phyloP scores from a whole-genome alignment of 2,329 filamentous ascomycete species.

The Stromatinia cepivora region DNA sequence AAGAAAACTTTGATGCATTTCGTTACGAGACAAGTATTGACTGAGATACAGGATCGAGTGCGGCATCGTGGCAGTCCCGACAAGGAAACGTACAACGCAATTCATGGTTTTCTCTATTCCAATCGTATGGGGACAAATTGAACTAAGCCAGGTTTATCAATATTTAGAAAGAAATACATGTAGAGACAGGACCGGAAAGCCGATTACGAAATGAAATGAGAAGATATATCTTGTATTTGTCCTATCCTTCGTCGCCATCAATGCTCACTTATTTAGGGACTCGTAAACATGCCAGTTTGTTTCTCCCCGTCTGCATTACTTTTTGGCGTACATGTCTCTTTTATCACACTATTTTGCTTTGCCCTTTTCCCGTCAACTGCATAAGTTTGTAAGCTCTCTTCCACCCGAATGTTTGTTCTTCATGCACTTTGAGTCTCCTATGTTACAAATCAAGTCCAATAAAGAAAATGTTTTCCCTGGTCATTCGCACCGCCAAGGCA shows the following conservation, averaged over 20 bases:
- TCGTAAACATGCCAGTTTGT: not conserved
- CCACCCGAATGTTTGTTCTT: not conserved
- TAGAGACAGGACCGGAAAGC: not conserved
- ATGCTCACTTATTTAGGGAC: not conserved
- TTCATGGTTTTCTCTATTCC: slow-evolving; percentile 17
- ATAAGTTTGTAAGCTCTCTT: not conserved
- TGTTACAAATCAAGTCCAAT: not conserved
- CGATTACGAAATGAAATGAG: not conserved
- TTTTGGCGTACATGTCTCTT: not conserved
- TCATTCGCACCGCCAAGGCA: not conserved
- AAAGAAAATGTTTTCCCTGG: not conserved
- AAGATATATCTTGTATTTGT: not conserved
- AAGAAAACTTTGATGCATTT: not conserved
- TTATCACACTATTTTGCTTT: not conserved
- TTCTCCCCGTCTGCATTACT: no score
- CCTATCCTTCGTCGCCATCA: not conserved
- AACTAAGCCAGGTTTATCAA: not conserved
- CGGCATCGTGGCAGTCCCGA: slow-evolving; percentile 10
- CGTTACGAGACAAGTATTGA: not conserved
- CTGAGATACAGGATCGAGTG: slow-evolving; percentile 1
- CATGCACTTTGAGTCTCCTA: no score
- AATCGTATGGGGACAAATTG: not conserved
- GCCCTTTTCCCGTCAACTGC: not conserved
- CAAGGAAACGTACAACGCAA: slow-evolving; percentile 14
- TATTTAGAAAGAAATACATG: not conserved